Percentiles rank a stretch among this genome's conserved stretches.
phyloP scores from a whole-genome alignment of 805 yeast genomes.

The Isabelozyma heimii region DNA sequence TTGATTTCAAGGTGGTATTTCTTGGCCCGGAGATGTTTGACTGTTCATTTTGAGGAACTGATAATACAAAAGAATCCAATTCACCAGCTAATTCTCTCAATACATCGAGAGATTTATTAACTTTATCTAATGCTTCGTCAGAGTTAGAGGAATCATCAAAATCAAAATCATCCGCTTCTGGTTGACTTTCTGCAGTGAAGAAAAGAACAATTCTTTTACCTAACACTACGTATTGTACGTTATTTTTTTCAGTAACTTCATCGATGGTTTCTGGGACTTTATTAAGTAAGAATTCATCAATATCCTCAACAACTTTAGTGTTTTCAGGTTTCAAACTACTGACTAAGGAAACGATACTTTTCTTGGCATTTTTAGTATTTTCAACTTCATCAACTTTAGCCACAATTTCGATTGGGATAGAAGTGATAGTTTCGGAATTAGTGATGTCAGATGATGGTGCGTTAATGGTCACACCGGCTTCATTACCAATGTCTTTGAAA shows the following conservation, averaged over 20 bases:
- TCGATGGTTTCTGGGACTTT: constrained; percentile 43
- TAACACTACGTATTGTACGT: constrained; percentile 59
- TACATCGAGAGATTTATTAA: constrained; percentile 51
- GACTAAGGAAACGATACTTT: constrained; percentile 68
- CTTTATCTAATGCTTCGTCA: constrained; percentile 50
- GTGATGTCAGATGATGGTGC: constrained; percentile 41
- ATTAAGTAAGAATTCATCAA: constrained; percentile 58
- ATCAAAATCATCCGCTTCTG: constrained; percentile 49
- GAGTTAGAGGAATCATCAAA: constrained; percentile 70
- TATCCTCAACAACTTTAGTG: constrained; percentile 56
- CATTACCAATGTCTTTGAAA: constrained; percentile 40
- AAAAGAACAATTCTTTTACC: constrained; percentile 56
- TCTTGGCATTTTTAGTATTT: constrained; percentile 60
- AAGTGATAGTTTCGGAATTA: constrained; percentile 30
- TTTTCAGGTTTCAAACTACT: constrained; percentile 69
- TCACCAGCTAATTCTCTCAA: constrained; percentile 58
- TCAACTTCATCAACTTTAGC: constrained; percentile 47
- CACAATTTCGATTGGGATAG: constrained; percentile 62
- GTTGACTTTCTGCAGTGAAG: constrained; percentile 30
- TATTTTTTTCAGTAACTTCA: constrained; percentile 40
- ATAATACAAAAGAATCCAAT: constrained; percentile 50
- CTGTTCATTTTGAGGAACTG: constrained; percentile 56
- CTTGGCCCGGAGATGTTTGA: constrained; percentile 58
- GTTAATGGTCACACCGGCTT: constrained; percentile 33
- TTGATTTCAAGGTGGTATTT: constrained; percentile 52